A percentile compares a stretch with the other conserved stretches of the same genome.
Evolutionary conservation across 1,139 yeast genomes (phyloP).

Genomic region (Arxiozyma heterogenica): DNA sequence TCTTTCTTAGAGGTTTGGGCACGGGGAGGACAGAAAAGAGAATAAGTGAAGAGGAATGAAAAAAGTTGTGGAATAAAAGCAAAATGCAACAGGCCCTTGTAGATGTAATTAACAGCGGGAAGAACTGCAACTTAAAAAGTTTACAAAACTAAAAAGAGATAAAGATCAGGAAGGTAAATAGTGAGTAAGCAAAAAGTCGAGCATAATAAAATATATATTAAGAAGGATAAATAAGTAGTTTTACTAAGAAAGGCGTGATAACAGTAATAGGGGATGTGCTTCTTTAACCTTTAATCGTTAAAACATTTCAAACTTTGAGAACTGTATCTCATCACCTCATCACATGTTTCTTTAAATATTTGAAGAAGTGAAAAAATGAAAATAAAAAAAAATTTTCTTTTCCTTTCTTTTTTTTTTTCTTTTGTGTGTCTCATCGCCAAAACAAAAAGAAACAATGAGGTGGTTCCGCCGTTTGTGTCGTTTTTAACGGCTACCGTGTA

Average conservation of each 20-base stretch:
- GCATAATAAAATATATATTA: no score
- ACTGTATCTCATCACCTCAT: background rate
- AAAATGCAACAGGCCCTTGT: slow-evolving; percentile 1
- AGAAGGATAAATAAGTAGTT: background rate
- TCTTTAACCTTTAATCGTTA: no score
- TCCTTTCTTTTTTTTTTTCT: no score
- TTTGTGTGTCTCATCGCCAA: background rate
- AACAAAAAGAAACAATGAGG: background rate
- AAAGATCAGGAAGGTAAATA: no score
- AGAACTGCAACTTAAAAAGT: background rate
- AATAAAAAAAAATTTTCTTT: no score
- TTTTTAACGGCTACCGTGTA: background rate
- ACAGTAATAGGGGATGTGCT: no score
- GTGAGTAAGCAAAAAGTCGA: no score
- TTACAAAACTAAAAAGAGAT: background rate
- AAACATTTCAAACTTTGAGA: background rate
- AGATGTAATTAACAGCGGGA: background rate
- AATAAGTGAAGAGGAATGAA: background rate
- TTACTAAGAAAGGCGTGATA: background rate
- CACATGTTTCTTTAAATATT: background rate
- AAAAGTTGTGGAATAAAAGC: background rate
- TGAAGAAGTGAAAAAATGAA: background rate
- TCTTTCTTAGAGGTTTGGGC: background rate
- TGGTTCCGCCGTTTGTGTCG: background rate
- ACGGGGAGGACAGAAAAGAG: no score